Percentiles rank a stretch among this genome's conserved stretches.
phyloP scores from a whole-genome alignment of 495 filamentous ascomycete species.

The Penicillium coprophilum region DNA sequence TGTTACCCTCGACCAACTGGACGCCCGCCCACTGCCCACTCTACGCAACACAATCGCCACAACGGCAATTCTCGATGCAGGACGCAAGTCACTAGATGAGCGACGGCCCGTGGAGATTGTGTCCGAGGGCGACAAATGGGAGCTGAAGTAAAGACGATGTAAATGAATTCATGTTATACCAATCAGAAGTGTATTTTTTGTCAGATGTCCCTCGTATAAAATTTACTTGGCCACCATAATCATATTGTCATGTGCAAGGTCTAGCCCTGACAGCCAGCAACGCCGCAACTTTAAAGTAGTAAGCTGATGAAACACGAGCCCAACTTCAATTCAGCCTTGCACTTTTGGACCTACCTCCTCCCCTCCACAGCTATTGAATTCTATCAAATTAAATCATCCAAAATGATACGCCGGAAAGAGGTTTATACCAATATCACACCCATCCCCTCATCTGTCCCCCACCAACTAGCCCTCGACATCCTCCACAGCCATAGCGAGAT shows the following conservation, averaged over 20 bases:
- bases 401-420: slow-evolving; percentile 33
- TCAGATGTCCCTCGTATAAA: not conserved
- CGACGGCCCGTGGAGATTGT: slow-evolving; percentile 72
- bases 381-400: not conserved
- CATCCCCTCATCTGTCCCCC: slow-evolving; percentile 63
- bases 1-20: slow-evolving; percentile 70
- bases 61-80: slow-evolving; percentile 86
- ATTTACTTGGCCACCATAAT: too few relatives aligned
- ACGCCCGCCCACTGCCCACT: slow-evolving; percentile 78
- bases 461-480: slow-evolving; percentile 64
- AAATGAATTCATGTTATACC: slow-evolving; percentile 9
- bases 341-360: not conserved
- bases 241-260: not conserved
- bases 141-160: slow-evolving; percentile 55
- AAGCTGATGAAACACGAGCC: slow-evolving; percentile 1
- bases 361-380: not conserved
- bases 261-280: not conserved
- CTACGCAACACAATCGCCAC: slow-evolving; percentile 87
- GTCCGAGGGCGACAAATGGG: slow-evolving; percentile 62
- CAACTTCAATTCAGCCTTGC: not conserved
- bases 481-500: slow-evolving; percentile 73
- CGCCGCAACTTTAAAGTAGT: not conserved
- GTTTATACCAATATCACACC: slow-evolving; percentile 64
- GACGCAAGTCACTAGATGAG: slow-evolving; percentile 78
- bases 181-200: not conserved